A percentile compares a stretch with the other conserved stretches of the same genome.
These are phyloP conservation scores for Tardiomyces blankii DNA, from an alignment of 1,139 yeast species.

Conservation along the genomic window DNA sequence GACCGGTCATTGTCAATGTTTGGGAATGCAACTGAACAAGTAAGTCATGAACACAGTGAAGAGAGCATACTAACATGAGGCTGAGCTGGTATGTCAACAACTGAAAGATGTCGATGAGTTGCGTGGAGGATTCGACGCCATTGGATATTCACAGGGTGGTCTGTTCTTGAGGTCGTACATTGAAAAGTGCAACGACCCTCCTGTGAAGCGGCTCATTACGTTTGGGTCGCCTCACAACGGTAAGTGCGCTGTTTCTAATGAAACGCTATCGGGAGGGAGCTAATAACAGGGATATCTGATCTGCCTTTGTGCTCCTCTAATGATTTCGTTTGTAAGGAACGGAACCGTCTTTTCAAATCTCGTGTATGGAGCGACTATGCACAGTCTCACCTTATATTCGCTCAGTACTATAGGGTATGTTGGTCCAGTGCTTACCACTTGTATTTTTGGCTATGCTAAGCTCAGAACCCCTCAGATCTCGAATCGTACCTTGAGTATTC, in stretches of 20 bases:
- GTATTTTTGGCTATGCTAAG: conserved; percentile 1
- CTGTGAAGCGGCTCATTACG: conserved; percentile 47
- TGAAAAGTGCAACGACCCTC: conserved; percentile 42
- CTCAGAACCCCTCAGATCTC: conserved; percentile 27
- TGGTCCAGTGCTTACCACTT: conserved; percentile 1
- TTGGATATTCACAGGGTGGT: conserved; percentile 83
- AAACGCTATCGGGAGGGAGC: neutral
- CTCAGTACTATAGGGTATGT: conserved; percentile 54
- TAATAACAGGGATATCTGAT: conserved; percentile 36
- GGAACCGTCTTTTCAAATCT: conserved; percentile 43
- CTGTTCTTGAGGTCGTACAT: conserved; percentile 54
- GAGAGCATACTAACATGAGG: neutral
- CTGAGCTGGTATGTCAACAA: conserved; percentile 32
- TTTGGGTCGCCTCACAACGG: conserved; percentile 84
- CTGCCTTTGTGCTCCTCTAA: conserved; percentile 47
- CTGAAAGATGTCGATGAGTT: conserved; percentile 33
- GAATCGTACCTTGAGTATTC: conserved; percentile 41
- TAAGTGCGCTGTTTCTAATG: neutral
- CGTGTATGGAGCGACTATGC: conserved; percentile 53
- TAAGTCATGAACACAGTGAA: conserved; percentile 8
- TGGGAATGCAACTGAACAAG: conserved; percentile 47
- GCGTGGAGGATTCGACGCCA: conserved; percentile 50
- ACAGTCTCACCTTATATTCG: conserved; percentile 52
- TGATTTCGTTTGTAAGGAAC: conserved; percentile 52
- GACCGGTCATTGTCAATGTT: conserved; percentile 48